Conservation (phyloP, 2,329 filamentous ascomycete species). For the Verticillium isaacii region DNA sequence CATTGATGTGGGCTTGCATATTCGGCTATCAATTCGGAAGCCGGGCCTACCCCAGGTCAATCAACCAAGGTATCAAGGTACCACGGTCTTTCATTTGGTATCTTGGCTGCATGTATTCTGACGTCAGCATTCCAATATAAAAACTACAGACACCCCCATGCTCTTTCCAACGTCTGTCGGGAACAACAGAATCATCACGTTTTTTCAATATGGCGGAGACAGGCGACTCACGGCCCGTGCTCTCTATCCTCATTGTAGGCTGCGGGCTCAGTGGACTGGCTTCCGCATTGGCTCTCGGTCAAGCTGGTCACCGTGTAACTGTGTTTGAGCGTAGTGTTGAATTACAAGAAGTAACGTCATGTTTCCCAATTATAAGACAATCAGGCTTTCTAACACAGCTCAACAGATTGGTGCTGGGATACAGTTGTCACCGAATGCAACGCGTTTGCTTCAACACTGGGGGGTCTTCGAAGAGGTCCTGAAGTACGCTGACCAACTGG, state of each 20-base stretch:
- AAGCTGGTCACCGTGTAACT: neutral
- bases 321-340: neutral
- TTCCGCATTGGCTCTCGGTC: neutral
- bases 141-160: neutral
- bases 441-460: neutral
- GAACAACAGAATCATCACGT: neutral
- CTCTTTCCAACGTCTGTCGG: neutral
- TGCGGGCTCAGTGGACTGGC: neutral
- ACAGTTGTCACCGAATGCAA: neutral
- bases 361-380: neutral
- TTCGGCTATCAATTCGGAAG: neutral
- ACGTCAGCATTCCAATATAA: neutral
- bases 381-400: neutral
- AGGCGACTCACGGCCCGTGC: neutral
- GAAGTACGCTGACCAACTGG: neutral
- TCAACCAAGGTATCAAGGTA: neutral
- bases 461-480: neutral
- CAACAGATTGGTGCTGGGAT: neutral
- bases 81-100: neutral
- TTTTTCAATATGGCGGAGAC: neutral
- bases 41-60: neutral
- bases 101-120: neutral
- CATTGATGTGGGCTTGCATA: neutral
- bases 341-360: neutral
- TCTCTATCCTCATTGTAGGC: neutral